Evolutionary conservation across 148 eudicot genomes (phyloP), one percentile per base, ranked within the genome.

Genomic region (Euryodendron excelsum): DNA sequence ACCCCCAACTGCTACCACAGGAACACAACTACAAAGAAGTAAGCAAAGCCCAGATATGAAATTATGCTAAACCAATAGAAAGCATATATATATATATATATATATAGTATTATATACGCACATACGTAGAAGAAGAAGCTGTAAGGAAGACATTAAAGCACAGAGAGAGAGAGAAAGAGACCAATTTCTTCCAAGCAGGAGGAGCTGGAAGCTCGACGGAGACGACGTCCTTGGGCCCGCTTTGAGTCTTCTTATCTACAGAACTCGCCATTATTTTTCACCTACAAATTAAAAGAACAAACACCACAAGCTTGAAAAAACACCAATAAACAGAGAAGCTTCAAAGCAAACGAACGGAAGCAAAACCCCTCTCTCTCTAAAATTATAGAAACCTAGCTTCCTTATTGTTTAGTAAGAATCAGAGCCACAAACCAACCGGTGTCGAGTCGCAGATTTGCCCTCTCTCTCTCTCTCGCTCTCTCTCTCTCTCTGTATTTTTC

Each of bases 181-280:
- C 88, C 88, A 85, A 73, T 80, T 85, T 85, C 75, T 85, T 82
- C 88, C 85, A 85, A 44, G 84, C 80, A 50, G 84, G 73, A 55
- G 88, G 88, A 3, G 86, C 88, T 9, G 86, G 73, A 17, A 85
- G 85, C 83, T 85, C 88, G 63, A 83, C 70, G 1, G 88, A 77
- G 47, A 80, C 64, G 61, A 80, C 81, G 12, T 83, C 82, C 21
- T 75, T 77, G 5, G 10, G 73, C 1, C 55, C 55, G 4, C 21
- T 47, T 47, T 27, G 73, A 17, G 9, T 25, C 53, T 78, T 76
- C 68, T 69, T 55, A 36, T 77, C 73, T 59, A 59, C 79, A 73
- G 66, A 59, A 66, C 47, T 69, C 37, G 86, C 79, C 86, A 80
- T n/a, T n/a, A n/a, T n/a, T 83, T 68, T 72, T 63, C 72, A 50